Evolutionary conservation across 108 stramenopile genomes (phyloP), one percentile per base, ranked within the genome.

Genomic region (Cyclostephanos invisitatus): DNA sequence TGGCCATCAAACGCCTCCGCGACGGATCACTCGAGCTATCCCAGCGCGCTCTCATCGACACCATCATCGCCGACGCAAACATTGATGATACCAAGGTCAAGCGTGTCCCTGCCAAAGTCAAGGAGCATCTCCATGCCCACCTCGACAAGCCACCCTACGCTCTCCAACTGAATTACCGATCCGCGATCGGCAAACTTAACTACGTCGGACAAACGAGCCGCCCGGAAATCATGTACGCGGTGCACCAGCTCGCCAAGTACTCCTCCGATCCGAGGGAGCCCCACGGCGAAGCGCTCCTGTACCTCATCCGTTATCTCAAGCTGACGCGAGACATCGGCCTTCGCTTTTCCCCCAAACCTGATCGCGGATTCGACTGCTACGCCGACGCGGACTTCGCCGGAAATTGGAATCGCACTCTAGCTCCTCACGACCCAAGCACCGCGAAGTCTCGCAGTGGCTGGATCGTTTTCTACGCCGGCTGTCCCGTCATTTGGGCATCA

Each of bases 11-110:
- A 18, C 3, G 60, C n/a, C 61, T 66, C 25, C 40, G 37, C 2
- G 64, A 82, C 67, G 82, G 80, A 7, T 66, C 11, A 20, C 53
- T 81, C 12, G 38, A 80, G 32, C 25, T 86, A 9, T 46, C 81
- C 10, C 81, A 86, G 68, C 75, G 76, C 32, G 70, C 78, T 17
- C 70, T 88, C 49, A 84, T 82, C 14, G 64, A 85, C 55, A 56
- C 75, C 7, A 67, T 74, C 22, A 35, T 74, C 44, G 29, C 69
- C 14, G 68, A 79, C 11, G 53, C 42, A 24, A 15, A 46, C 15
- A 4, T 49, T 4, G 25, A 20, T 3, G 3, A 56, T 25, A 3
- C 55, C 20, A 22, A 15, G 5, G 63, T 25, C 20, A 73, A 42
- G 32, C 14, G 14, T 3, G 42, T 47, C 1, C 56, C 58, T 11